Conservation (phyloP, 306 rosid genomes). For the Astragalus membranaceus region DNA sequence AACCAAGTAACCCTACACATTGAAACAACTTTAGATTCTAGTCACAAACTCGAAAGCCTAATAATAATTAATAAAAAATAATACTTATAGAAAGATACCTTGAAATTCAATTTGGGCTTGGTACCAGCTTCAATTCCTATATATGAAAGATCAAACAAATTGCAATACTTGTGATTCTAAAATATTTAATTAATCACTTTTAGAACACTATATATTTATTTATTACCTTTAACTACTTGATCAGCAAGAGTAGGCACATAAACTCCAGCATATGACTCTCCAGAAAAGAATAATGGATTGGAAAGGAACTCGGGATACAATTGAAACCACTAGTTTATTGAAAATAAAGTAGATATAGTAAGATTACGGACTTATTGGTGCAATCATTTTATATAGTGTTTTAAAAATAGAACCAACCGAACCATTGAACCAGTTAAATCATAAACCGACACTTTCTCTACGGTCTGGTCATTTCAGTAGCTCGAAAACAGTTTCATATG, state of each 20-base stretch:
- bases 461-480: no score
- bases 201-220: background rate
- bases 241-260: slow-evolving; percentile 83
- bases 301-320: slow-evolving; percentile 59
- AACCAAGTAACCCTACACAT: slow-evolving; percentile 70
- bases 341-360: background rate
- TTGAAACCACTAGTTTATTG: slow-evolving; percentile 28
- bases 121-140: slow-evolving; percentile 58
- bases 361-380: background rate
- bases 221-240: slow-evolving; percentile 65
- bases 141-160: slow-evolving; percentile 5
- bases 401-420: no score
- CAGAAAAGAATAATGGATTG: slow-evolving; percentile 64
- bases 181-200: background rate
- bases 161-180: background rate
- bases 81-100: background rate
- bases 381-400: background rate
- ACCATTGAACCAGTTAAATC: no score
- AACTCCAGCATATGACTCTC: slow-evolving; percentile 90
- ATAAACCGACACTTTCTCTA: no score
- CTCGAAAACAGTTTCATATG: no score
- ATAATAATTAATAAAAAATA: background rate
- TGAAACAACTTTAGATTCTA: slow-evolving; percentile 1
- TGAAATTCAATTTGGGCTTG: slow-evolving; percentile 37
- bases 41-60: slow-evolving; percentile 17